Evolutionary conservation across 1,284 basidiomycete species (phyloP), one percentile per base, ranked within the genome.

Genomic region (Rhodotorula sp.): DNA sequence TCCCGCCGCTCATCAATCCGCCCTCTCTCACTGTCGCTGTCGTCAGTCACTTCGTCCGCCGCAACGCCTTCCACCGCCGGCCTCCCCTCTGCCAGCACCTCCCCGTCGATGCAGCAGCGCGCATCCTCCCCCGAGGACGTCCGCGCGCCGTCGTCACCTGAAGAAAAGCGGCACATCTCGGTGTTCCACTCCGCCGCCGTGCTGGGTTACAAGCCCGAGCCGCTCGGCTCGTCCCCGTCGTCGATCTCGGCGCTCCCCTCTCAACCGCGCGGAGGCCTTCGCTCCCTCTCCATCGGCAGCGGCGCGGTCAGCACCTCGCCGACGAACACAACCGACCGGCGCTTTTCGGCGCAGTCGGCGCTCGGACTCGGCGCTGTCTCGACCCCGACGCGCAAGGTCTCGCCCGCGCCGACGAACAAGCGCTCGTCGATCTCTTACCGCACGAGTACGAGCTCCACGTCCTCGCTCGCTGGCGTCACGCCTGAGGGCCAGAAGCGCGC

Each of bases 281-380:
- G 75, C 12, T 72, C 75, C 7, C 75, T 76, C 41, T 76, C 75
- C 27, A 74, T 76, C 62, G 73, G 71, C 36, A 41, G n/a, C 8
- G 57, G 57, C 39, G 57, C 50, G 12, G 22, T 58, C 57, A n/a
- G 39, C 19, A 44, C 57, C 19, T 63, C 62, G 27, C 62, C 62
- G 22, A 46, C 39, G 32, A 55, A 46, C 7, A 55, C 48, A 21
- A 21, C 63, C 46, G 66, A 71, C 9, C 68, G 68, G 17, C 67
- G 67, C 51, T 51, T 69, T 50, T 62, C 64, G 36, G 63, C 58
- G 0, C 55, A 59, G 9, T 32, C 66, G 6, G 63, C 64, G 50
- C 27, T 64, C 59, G 59, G 62, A 32, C 15, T 41, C 54, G 44
- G 59, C 41, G n/a, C 39, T 39, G 25, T 37, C 27, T 54, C 62